Conservation (phyloP, 306 rosid species). For the Cicer arietinum region DNA sequence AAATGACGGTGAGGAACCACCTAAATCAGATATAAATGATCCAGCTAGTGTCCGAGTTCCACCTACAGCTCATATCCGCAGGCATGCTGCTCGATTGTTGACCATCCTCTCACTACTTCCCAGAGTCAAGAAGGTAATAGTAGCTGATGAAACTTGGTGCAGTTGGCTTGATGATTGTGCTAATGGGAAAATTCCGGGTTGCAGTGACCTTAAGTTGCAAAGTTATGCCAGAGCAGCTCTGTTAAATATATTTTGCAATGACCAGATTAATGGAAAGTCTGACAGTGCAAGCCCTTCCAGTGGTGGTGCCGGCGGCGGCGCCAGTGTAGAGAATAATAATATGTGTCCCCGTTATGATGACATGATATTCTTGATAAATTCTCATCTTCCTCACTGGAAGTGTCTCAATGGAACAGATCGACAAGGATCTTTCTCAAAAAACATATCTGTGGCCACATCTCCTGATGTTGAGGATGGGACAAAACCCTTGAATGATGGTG, state of each 20-base stretch:
- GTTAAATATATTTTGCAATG: slow-evolving; percentile 65
- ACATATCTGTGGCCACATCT: slow-evolving; percentile 43
- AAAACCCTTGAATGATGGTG: slow-evolving; percentile 47
- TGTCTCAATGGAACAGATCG: slow-evolving; percentile 53
- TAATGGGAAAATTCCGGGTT: slow-evolving; percentile 81
- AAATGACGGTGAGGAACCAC: slow-evolving; percentile 52
- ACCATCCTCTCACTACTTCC: slow-evolving; percentile 84
- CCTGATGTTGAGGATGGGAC: slow-evolving; percentile 50
- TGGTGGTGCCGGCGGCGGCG: slow-evolving; percentile 39
- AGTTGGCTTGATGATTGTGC: slow-evolving; percentile 96
- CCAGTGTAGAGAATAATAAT: slow-evolving; percentile 47
- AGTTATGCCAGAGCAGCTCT: slow-evolving; percentile 91
- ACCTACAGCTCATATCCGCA: slow-evolving; percentile 90
- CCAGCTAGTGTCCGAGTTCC: slow-evolving; percentile 86
- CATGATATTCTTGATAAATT: slow-evolving; percentile 78
- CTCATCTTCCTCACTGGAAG: slow-evolving; percentile 90
- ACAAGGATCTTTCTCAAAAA: slow-evolving; percentile 45
- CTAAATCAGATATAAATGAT: slow-evolving; percentile 55
- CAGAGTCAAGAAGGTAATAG: slow-evolving; percentile 72
- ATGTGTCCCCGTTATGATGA: slow-evolving; percentile 78
- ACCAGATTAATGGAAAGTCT: slow-evolving; percentile 50
- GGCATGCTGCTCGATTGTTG: slow-evolving; percentile 91
- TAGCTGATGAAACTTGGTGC: slow-evolving; percentile 72
- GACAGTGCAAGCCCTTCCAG: slow-evolving; percentile 42
- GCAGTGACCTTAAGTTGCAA: slow-evolving; percentile 83